phyloP scores from a whole-genome alignment of 1,284 basidiomycete species.

The Puccinia coronata region DNA sequence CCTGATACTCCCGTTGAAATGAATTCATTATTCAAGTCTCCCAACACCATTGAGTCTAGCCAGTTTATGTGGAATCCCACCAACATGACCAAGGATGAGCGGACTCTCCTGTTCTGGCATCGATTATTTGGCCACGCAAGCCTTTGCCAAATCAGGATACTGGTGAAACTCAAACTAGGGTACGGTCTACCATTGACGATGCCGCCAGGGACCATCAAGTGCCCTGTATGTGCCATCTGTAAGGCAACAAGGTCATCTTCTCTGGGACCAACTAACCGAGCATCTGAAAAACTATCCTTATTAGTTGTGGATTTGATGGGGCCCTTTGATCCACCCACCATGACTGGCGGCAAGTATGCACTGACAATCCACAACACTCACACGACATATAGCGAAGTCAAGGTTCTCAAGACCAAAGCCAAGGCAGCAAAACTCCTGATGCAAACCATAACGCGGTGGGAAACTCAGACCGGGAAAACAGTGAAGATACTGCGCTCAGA shows the following conservation, averaged over 20 bases:
- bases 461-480: background rate
- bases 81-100: background rate
- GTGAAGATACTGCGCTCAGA: constrained; percentile 3
- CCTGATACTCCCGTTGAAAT: background rate
- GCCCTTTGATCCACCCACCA: background rate
- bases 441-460: background rate
- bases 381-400: background rate
- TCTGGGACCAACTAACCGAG: background rate
- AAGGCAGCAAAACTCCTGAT: background rate
- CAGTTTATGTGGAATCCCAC: background rate
- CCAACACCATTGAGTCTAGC: too few relatives aligned
- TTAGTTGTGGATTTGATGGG: background rate
- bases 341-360: background rate
- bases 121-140: constrained; percentile 9
- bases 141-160: background rate
- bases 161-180: background rate
- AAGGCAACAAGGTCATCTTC: too few relatives aligned
- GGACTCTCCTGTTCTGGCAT: background rate
- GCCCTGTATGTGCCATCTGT: too few relatives aligned
- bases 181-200: background rate
- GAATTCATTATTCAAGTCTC: background rate
- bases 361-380: background rate
- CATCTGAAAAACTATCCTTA: background rate
- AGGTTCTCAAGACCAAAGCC: background rate
- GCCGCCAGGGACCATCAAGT: background rate